phyloP scores from a whole-genome alignment of 345 rosid species.

The Citrus reticulata region DNA sequence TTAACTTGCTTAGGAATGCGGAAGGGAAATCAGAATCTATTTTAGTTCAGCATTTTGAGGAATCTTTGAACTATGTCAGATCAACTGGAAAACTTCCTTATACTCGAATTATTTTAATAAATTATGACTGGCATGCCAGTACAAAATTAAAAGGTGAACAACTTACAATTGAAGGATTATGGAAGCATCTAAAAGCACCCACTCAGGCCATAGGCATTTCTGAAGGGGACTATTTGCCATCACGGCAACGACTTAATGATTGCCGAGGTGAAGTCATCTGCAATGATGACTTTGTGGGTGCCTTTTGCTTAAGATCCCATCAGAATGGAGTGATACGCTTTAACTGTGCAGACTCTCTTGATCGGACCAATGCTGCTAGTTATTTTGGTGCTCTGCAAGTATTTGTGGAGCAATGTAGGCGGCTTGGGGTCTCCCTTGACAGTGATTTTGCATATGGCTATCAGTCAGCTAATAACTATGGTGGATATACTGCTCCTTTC shows the following conservation, averaged over 20 bases:
- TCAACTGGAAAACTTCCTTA: constrained; percentile 71
- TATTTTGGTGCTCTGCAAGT: constrained; percentile 93
- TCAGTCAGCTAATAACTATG: constrained; percentile 51
- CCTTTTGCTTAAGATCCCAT: constrained; percentile 90
- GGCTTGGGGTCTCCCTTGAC: constrained; percentile 88
- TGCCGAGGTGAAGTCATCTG: constrained; percentile 89
- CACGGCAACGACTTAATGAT: constrained; percentile 71
- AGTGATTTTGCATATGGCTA: constrained; percentile 62
- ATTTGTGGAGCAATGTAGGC: constrained; percentile 90
- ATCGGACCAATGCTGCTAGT: constrained; percentile 98
- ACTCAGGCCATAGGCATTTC: constrained; percentile 71
- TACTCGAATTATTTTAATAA: constrained; percentile 60
- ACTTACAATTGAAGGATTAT: constrained; percentile 87
- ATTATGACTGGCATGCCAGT: constrained; percentile 97
- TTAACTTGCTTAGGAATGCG: constrained; percentile 83
- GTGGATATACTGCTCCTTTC: constrained; percentile 85
- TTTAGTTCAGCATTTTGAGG: constrained; percentile 89
- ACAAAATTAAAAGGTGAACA: constrained; percentile 80
- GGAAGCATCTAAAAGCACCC: constrained; percentile 75
- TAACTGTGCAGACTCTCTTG: constrained; percentile 97
- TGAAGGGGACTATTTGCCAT: constrained; percentile 89
- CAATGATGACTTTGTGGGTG: constrained; percentile 74
- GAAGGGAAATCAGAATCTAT: constrained; percentile 91
- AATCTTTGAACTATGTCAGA: constrained; percentile 65
- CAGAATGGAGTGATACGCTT: constrained; percentile 97